phyloP scores from a whole-genome alignment of 2,329 filamentous ascomycete species.

The Ilyonectria destructans region DNA sequence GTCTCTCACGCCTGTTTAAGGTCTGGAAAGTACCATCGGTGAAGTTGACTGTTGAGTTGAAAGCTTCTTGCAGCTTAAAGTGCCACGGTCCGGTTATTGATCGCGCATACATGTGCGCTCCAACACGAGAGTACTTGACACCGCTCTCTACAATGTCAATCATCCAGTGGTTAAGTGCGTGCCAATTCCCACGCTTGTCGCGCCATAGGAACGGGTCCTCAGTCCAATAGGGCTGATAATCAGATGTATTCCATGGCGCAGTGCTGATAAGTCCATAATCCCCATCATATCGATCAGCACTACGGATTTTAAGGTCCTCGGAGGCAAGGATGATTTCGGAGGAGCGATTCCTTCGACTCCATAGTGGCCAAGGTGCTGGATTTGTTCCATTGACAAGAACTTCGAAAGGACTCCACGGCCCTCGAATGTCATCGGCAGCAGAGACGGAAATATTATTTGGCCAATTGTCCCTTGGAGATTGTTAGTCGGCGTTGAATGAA shows the following conservation, averaged over 20 bases:
- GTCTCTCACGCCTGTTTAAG: slow-evolving; percentile 63
- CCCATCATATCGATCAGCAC: not conserved
- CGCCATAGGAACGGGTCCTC: slow-evolving; percentile 56
- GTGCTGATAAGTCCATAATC: slow-evolving; percentile 31
- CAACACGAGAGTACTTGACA: slow-evolving; percentile 50
- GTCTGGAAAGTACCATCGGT: slow-evolving; percentile 58
- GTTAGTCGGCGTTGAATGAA: not conserved
- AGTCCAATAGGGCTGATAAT: slow-evolving; percentile 37
- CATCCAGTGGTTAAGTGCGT: slow-evolving; percentile 53
- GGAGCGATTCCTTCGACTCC: slow-evolving; percentile 21
- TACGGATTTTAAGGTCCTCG: slow-evolving; percentile 37
- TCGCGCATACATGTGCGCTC: slow-evolving; percentile 50
- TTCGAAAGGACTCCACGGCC: slow-evolving; percentile 36
- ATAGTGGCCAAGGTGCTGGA: slow-evolving; percentile 59
- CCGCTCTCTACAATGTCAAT: slow-evolving; percentile 49
- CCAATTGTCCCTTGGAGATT: slow-evolving; percentile 24
- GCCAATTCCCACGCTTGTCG: slow-evolving; percentile 53
- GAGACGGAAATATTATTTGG: slow-evolving; percentile 49
- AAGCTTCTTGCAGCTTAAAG: slow-evolving; percentile 49
- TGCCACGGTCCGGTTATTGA: slow-evolving; percentile 51
- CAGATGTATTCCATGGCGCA: slow-evolving; percentile 36
- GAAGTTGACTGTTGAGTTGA: slow-evolving; percentile 50
- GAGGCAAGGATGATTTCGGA: slow-evolving; percentile 29
- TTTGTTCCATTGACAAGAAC: slow-evolving; percentile 54
- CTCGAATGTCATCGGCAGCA: slow-evolving; percentile 35